Conservation (phyloP, 202 grass and related monocot genomes). For the Zizania palustris region DNA sequence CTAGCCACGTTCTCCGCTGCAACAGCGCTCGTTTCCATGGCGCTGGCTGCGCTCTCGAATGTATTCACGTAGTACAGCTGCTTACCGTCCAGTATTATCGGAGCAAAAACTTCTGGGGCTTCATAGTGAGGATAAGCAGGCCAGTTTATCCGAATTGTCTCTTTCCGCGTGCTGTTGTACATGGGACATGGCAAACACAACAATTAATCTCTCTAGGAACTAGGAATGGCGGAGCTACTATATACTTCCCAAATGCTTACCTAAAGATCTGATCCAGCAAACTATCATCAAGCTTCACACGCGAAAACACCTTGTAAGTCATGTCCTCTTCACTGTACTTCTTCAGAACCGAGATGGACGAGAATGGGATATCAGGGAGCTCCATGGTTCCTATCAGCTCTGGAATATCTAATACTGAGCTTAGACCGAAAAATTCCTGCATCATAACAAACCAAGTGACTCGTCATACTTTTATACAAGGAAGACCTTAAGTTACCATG, state of each 20-base stretch:
- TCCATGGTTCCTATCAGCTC: constrained; percentile 79
- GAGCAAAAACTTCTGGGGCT: constrained; percentile 75
- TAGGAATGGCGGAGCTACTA: too few species aligned
- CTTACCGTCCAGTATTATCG: constrained; percentile 72
- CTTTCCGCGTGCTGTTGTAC: constrained; percentile 56
- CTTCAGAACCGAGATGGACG: constrained; percentile 67
- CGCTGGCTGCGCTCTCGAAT: constrained; percentile 79
- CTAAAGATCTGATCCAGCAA: constrained; percentile 79
- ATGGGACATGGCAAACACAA: too few species aligned
- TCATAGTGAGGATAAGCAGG: constrained; percentile 84
- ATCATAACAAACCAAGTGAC: constrained; percentile 25
- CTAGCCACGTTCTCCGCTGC: constrained; percentile 81
- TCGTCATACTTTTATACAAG: constrained; percentile 25
- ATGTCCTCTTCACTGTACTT: constrained; percentile 69
- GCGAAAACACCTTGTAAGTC: constrained; percentile 84
- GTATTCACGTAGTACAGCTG: constrained; percentile 95
- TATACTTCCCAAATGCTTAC: constrained; percentile 23
- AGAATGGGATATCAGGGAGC: constrained; percentile 80
- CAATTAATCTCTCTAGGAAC: too few species aligned
- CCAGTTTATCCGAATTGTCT: constrained; percentile 78
- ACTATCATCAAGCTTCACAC: constrained; percentile 51
- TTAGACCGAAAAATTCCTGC: constrained; percentile 76
- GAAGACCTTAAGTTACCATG: neutral
- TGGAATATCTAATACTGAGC: constrained; percentile 62
- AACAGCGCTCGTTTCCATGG: constrained; percentile 77